Base-by-base conservation (phyloP, 768 basidiomycete species). In the Podaxis sp. region DNA sequence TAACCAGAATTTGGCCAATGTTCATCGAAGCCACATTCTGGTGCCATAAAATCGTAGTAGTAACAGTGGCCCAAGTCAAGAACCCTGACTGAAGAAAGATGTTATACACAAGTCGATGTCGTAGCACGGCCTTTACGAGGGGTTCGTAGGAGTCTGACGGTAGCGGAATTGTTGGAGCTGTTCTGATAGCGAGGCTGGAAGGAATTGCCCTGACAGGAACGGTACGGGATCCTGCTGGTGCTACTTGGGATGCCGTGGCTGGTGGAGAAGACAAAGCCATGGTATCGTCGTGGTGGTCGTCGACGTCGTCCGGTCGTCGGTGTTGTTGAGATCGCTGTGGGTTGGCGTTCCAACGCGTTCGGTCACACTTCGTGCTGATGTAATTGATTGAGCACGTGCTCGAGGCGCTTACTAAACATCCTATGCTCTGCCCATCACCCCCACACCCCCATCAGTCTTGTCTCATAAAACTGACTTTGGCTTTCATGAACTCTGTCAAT, bases 71-170 rank as follows among this genome's bases (percentile, higher is more conserved):
- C 75, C 85, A 86, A 5, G 81, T 82, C 62, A 80, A 77, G 3
- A 79, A 67, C 0, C 76, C 76, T 38, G 87, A 84, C 38, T 77
- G 78, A 8, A 80, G 70, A 63, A 92, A 83, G 36, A 88, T 79
- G 65, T 80, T 49, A 15, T 57, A 77, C 24, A 82, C 74, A 6
- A 90, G 82, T 44, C 89, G 84, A 68, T 85, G 84, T 56, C 79
- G 82, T 52, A 92, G 79, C 4, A 87, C 79, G 2, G 80, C 73
- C 68, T 87, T 90, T 1, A 86, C 82, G 51, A 85, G 80, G 8
- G 89, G 89, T 65, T 90, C 87, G 69, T 86, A 92, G 1, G 79
- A 74, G 66, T 86, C 81, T 4, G 80, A 74, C 1, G 89, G 72
- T 0, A 86, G 79, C 0, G 88, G 87, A 4, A 91, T 74, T 1